Evolutionary conservation across 2,329 filamentous ascomycete genomes (phyloP), one percentile per base, ranked within the genome.

Genomic region (Epichloe uncinata): DNA sequence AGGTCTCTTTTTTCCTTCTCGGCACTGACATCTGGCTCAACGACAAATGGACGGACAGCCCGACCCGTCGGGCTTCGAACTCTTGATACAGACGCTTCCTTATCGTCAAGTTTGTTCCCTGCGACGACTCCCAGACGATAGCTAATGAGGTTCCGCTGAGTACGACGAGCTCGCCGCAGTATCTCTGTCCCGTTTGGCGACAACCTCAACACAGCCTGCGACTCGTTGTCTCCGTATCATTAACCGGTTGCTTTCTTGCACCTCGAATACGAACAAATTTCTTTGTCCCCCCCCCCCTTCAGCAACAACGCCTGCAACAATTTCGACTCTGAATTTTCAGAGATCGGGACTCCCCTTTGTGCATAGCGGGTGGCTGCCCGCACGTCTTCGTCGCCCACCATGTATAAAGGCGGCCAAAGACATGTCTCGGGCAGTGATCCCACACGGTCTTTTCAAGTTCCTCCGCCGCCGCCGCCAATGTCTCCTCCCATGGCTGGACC

Each of bases 391-490:
- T 42, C 26, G 35, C 35, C 38, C 60, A 64, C 54, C 64, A 81
- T 81, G 77, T 81, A 79, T 66, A 71, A 72, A 60, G 70, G 70
- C 56, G 66, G 70, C 45, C 75, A 77, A 62, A 68, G 74, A 62
- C 69, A 72, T 66, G 66, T 65, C 56, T 66, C 67, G 61, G 65
- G 63, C 60, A 63, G 61, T 54, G 75, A 80, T 59, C 68, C 70
- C 53, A 66, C 71, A 54, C 72, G 77, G 62, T 63, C 73, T 44
- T 80, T 73, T 60, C 73, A 73, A 58, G 68, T 79, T 54, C 77
- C 75, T 52, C 75, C 75, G 44, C 76, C 77, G 50, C 77, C 77
- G 50, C 76, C 75, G 56, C 75, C 76, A 49, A 73, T 78, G 66
- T 73, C 74, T 26, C 70, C 72, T 46, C 74, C 74, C 45, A 67